phyloP scores from a whole-genome alignment of 192 early-diverging fungal species.

The Chytriomyces sp. region DNA sequence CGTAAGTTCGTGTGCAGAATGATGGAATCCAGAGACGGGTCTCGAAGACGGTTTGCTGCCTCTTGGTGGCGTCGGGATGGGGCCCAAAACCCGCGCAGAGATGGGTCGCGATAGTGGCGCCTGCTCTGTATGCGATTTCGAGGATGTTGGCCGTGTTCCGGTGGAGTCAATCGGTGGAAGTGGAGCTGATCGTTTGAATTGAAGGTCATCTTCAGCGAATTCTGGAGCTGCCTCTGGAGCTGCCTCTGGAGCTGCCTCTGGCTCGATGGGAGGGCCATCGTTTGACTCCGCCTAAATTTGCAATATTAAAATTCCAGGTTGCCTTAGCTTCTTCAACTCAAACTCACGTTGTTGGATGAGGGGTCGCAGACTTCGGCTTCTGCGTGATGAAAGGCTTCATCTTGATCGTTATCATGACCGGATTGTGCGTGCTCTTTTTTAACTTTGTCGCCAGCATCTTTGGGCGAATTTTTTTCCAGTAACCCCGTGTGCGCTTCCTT shows the following conservation, averaged over 20 bases:
- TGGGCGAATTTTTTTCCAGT: too few species aligned
- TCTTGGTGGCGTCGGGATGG: constrained; percentile 17
- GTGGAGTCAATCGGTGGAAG: constrained; percentile 23
- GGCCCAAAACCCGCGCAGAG: constrained; percentile 9
- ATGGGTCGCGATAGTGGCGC: constrained; percentile 6
- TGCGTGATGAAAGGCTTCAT: not conserved
- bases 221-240: not conserved
- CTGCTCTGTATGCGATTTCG: not conserved
- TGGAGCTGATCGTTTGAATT: constrained; percentile 4
- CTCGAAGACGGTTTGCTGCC: constrained; percentile 22
- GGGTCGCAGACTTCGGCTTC: not conserved
- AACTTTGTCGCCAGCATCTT: not conserved
- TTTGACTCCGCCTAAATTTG: not conserved
- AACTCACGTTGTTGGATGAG: not conserved
- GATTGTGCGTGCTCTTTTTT: not conserved
- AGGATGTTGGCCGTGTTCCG: not conserved
- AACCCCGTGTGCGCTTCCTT: too few species aligned
- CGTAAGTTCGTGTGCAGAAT: not conserved
- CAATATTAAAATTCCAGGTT: not conserved
- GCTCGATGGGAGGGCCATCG: not conserved
- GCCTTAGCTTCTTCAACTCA: not conserved
- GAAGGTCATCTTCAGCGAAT: not conserved
- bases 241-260: not conserved
- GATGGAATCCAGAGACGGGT: constrained; percentile 7
- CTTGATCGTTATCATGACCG: not conserved